Percentiles rank a stretch among this genome's conserved stretches.
Evolutionary conservation across 208 protist genomes (phyloP).

Genomic region (Leishmania amazonensis): DNA sequence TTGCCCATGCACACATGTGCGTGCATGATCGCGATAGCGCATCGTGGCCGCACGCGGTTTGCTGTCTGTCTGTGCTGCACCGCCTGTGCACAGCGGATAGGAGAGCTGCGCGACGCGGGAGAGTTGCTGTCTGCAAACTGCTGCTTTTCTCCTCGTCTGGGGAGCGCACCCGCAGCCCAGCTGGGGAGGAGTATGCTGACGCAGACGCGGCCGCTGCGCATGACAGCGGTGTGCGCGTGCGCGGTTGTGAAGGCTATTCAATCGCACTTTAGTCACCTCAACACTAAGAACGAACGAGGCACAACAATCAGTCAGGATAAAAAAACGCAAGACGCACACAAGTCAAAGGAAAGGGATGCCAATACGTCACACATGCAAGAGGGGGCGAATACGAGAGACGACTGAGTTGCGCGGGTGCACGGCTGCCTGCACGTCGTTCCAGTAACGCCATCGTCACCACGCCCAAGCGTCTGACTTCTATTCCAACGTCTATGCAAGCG

Average conservation of each 20-base stretch:
- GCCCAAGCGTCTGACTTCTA: not conserved
- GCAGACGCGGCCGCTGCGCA: not conserved
- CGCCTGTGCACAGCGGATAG: not conserved
- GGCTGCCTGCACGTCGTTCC: not conserved
- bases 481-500: not conserved
- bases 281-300: not conserved
- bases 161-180: not conserved
- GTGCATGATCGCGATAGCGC: not conserved
- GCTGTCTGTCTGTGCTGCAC: not conserved
- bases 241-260: not conserved
- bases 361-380: not conserved
- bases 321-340: not conserved
- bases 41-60: not conserved
- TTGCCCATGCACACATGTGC: not conserved
- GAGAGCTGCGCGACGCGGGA: not conserved
- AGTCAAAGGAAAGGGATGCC: not conserved
- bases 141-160: not conserved
- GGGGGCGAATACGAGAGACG: too few species aligned
- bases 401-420: not conserved
- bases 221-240: not conserved
- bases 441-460: not conserved
- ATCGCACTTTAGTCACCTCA: not conserved
- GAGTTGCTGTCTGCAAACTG: not conserved
- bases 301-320: not conserved
- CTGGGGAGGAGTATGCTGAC: not conserved